Evolutionary conservation across 345 rosid species (phyloP).

Genomic region (Heritiera fomes): DNA sequence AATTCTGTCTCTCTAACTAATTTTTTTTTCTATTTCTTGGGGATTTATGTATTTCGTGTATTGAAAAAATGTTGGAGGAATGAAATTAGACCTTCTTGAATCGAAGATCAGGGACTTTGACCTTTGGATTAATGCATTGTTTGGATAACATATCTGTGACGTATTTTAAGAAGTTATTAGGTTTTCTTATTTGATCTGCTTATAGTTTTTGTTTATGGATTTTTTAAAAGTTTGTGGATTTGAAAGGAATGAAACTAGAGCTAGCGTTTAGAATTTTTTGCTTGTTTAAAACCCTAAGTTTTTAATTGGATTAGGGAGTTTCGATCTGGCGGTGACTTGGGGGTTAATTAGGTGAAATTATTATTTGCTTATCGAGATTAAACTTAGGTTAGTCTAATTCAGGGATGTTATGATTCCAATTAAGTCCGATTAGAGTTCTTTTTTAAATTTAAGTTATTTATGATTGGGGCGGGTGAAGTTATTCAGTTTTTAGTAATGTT

Average conservation of each 20-base stretch:
- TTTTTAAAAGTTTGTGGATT: background rate
- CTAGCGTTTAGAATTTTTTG: background rate
- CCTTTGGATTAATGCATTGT: conserved; percentile 22
- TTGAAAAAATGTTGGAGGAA: conserved; percentile 9
- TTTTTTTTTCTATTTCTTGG: conserved; percentile 3
- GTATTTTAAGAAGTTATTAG: background rate
- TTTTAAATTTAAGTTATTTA: background rate
- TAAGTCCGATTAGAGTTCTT: background rate
- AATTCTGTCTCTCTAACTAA: conserved; percentile 12
- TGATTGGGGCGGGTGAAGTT: background rate
- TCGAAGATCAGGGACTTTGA: conserved; percentile 25
- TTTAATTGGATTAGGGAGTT: conserved; percentile 14
- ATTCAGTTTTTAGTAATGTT: background rate
- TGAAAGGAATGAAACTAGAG: background rate
- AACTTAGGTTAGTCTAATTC: conserved; percentile 11
- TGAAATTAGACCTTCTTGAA: conserved; percentile 1
- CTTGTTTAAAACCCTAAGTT: conserved; percentile 29
- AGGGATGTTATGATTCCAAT: conserved; percentile 20
- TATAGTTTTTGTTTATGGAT: background rate
- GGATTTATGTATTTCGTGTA: conserved; percentile 14
- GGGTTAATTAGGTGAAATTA: conserved; percentile 10
- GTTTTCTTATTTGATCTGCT: conserved; percentile 27
- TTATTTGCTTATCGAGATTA: conserved; percentile 17
- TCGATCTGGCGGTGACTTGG: conserved; percentile 28
- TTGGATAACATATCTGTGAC: background rate